These are phyloP conservation scores for Tolypocladium sp. DNA, from an alignment of 2,329 filamentous ascomycete genomes.

Conservation along the genomic window DNA sequence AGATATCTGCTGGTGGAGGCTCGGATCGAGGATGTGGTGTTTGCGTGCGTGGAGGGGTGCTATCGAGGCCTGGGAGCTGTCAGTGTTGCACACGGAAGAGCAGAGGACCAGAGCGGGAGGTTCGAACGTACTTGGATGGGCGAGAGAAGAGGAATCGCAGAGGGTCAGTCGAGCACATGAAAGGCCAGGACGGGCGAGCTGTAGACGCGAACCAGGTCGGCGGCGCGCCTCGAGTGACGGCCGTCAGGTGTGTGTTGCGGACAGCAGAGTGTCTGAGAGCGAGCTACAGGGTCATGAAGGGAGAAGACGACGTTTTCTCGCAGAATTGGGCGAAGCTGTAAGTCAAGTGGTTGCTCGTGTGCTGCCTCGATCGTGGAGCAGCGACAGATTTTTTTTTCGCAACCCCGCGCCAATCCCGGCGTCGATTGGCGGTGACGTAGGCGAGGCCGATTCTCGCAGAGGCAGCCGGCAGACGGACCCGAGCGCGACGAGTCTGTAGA, in stretches of 20 bases:
- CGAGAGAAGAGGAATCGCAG: slow-evolving; percentile 82
- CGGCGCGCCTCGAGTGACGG: slow-evolving; percentile 9
- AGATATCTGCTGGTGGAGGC: slow-evolving; percentile 10
- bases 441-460: background rate
- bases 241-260: background rate
- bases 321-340: background rate
- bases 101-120: background rate
- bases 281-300: background rate
- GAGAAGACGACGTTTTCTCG: background rate
- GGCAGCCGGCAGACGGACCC: background rate
- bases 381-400: background rate
- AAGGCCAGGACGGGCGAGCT: slow-evolving; percentile 32
- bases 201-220: slow-evolving; percentile 14
- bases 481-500: background rate
- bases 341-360: background rate
- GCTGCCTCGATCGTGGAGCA: background rate
- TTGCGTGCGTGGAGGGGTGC: slow-evolving; percentile 33
- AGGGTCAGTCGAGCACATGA: slow-evolving; percentile 87
- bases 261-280: background rate
- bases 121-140: slow-evolving; percentile 69
- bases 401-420: background rate
- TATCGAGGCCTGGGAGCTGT: slow-evolving; percentile 44
- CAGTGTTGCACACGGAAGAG: background rate
- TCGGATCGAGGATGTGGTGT: slow-evolving; percentile 4
- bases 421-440: background rate